Percentiles rank a stretch among this genome's conserved stretches.
Evolutionary conservation across 306 rosid species (phyloP).

Genomic region (Mucuna pruriens): DNA sequence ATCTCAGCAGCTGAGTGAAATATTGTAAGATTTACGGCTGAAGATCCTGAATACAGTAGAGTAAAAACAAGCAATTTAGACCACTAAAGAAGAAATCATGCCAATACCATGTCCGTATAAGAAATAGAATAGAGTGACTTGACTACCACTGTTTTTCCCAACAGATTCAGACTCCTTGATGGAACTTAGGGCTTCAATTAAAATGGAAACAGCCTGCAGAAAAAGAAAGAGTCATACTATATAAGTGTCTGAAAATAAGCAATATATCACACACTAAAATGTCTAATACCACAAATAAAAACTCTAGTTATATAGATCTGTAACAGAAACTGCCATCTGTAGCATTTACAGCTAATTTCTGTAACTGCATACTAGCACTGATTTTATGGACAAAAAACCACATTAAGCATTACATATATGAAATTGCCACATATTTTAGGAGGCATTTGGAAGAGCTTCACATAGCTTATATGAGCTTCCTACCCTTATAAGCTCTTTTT

Average conservation of each 20-base stretch:
- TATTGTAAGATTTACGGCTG: conserved; percentile 82
- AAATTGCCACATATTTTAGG: conserved; percentile 1
- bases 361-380: conserved; percentile 1
- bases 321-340: neutral
- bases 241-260: conserved; percentile 26
- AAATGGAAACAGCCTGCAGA: conserved; percentile 73
- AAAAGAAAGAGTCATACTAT: conserved; percentile 17
- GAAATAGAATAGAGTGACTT: conserved; percentile 27
- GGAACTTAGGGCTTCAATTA: conserved; percentile 82
- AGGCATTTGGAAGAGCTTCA: neutral
- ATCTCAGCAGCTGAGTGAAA: conserved; percentile 98
- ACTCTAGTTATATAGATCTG: conserved; percentile 14
- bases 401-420: conserved; percentile 19
- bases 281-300: conserved; percentile 26
- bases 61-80: conserved; percentile 41
- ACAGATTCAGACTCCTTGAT: conserved; percentile 78
- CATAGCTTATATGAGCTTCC: neutral
- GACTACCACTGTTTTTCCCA: conserved; percentile 69
- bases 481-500: neutral
- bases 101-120: neutral
- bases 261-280: conserved; percentile 29
- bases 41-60: conserved; percentile 69
- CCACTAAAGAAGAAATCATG: conserved; percentile 11
- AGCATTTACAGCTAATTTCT: neutral
- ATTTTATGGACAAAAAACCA: conserved; percentile 28